Evolutionary conservation across 805 yeast genomes (phyloP), one percentile per base, ranked within the genome.

Genomic region (Schwanniomyces occidentalis): DNA sequence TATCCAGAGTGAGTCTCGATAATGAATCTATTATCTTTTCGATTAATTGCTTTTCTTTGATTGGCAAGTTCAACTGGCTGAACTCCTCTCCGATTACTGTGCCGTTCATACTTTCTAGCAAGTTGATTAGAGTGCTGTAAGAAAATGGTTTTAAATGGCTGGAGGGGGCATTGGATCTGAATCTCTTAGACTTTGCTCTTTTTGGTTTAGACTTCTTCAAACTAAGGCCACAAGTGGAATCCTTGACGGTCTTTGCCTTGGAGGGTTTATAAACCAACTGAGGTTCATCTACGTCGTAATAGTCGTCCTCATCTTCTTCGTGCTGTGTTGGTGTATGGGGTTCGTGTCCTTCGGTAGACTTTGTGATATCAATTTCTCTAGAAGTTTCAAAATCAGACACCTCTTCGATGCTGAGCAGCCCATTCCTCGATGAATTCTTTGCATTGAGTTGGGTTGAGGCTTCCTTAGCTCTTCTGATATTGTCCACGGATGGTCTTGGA

Each of bases 21-120:
- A 91, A 67, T 2, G 95, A 81, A 51, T 89, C 95, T 3, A 91
- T 85, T 31, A 91, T 78, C 58, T 87, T 80, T 52, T 91, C 97
- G 27, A 91, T 68, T 25, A 90, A 69, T 48, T 78, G 82, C 46
- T 85, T 83, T 51, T 89, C 96, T 40, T 82, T 82, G 0, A 73
- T 62, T 7, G 91, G 89, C 44, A 89, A 69, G 24, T 83, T 85
- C 39, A 90, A 61, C 34, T 78, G 77, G 26, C 80, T 77, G 53
- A 89, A 85, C 46, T 87, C 93, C 48, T 76, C 80, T 3, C 84
- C 84, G 35, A 77, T 75, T 4, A 75, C 70, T 5, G 80, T 73
- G 6, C 82, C 82, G 49, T 78, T 80, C 31, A 78, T 74, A 25
- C 81, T 76, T 46, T 75, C 77, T 24, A 77, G 54, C 16, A 77